Evolutionary conservation across 179 eudicot genomes (phyloP), one percentile per base, ranked within the genome.

Genomic region (Silene coronaria): DNA sequence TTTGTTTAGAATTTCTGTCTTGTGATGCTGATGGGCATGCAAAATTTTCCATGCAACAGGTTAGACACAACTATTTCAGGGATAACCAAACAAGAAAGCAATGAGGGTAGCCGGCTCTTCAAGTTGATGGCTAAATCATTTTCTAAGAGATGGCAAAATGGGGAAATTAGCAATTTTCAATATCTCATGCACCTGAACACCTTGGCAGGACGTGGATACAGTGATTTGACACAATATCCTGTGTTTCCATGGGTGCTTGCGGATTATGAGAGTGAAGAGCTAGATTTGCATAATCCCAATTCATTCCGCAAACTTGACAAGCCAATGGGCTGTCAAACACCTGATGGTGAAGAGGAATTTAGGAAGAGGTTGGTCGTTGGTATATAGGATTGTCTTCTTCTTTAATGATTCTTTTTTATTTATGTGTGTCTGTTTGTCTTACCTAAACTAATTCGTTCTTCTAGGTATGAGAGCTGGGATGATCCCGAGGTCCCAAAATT

Each of bases 171-270:
- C 91, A 96, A 96, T 78, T 93, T 96, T 72, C 99, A 96, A 86
- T 96, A 96, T 81, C 97, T 96, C 77, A 96, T 96, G 99, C 99
- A 96, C 85, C 89, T 96, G 76, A 96, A 96, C 81, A 96, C 99
- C 69, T 86, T 93, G 77, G 99, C 99, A 62, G 99, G 99, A 72
- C 99, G 99, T 61, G 99, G 99, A 71, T 96, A 96, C 82, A 96
- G 98, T 88, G 99, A 96, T 89, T 91, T 96, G 70, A 96, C 99
- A 26, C 99, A 96, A 81, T 96, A 96, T 85, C 99, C 99, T 28
- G 99, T 96, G 46, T 96, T 96, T 78, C 99, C 99, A 11, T 96
- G 99, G 99, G 88, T 96, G 76, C 89, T 96, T 82, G 95, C 98
- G 22, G 98, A 96, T 82, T 96, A 96, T 66, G 97, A 90, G 76